These are phyloP conservation scores for Closterium sp. DNA, from an alignment of 139 green algal species.

Conservation along the genomic window DNA sequence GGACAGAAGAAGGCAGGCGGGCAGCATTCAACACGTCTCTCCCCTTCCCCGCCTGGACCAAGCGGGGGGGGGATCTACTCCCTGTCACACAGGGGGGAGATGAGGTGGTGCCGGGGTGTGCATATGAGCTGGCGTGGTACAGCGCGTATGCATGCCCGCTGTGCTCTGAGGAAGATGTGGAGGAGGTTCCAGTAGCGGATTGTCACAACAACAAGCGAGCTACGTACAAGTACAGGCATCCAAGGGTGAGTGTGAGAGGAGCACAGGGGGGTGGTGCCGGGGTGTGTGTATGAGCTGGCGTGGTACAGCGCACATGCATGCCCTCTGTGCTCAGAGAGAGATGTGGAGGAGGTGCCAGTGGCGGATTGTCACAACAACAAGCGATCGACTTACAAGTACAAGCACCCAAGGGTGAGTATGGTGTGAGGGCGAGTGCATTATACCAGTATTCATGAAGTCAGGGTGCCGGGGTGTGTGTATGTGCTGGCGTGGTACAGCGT, in stretches of 20 bases:
- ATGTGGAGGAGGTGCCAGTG: not conserved
- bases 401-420: not conserved
- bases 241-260: too few relatives aligned
- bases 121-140: conserved; percentile 15
- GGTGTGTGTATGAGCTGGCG: not conserved
- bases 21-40: not conserved
- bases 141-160: too few relatives aligned
- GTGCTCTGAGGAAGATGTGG: too few relatives aligned
- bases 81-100: not conserved
- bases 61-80: not conserved
- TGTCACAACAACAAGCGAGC: not conserved
- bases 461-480: not conserved
- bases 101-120: too few relatives aligned
- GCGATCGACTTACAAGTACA: conserved; percentile 3
- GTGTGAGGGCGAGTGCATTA: too few relatives aligned
- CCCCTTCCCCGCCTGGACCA: not conserved
- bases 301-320: not conserved
- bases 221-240: conserved; percentile 5
- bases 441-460: too few relatives aligned
- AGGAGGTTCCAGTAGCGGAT: not conserved
- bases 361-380: conserved; percentile 1
- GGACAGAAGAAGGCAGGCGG: not conserved
- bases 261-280: not conserved
- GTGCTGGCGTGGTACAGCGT: not conserved
- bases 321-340: conserved; percentile 9